Percentiles rank a stretch among this genome's conserved stretches.
These are phyloP conservation scores for Fusarium drepaniforme DNA, from an alignment of 2,329 filamentous ascomycete genomes.

Conservation along the genomic window DNA sequence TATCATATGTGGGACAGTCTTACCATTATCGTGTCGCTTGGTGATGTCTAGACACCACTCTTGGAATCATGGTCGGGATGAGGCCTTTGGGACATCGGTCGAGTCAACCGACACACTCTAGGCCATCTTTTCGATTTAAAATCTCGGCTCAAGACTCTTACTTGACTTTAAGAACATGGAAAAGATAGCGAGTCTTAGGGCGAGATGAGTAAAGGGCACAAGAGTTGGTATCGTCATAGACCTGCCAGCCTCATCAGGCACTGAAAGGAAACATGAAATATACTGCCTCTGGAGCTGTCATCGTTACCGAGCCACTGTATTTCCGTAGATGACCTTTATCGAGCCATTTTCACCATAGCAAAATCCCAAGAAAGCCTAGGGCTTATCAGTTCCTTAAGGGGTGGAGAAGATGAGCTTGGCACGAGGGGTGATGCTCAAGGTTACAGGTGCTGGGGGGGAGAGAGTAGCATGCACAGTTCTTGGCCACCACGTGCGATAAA, in stretches of 20 bases:
- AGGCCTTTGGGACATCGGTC: neutral
- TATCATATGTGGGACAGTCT: constrained; percentile 1
- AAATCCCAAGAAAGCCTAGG: neutral
- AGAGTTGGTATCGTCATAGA: neutral
- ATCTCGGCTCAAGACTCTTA: neutral
- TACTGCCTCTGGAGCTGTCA: neutral
- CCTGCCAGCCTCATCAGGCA: neutral
- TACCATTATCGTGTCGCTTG: neutral
- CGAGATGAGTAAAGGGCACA: too few species aligned
- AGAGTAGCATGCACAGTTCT: neutral
- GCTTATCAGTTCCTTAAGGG: neutral
- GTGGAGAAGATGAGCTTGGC: neutral
- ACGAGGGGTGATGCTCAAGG: neutral
- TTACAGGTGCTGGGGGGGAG: neutral
- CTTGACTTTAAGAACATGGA: neutral
- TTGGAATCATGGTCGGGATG: neutral
- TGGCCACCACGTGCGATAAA: neutral
- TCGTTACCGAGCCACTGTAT: neutral
- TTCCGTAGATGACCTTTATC: neutral
- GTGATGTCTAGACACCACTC: neutral
- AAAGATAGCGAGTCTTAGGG: too few species aligned
- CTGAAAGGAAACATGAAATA: neutral
- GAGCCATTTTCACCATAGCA: neutral
- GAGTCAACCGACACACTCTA: neutral
- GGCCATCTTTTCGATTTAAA: neutral